Conservation (phyloP, 352 stramenopile genomes). For the Globisporangium canariense region DNA sequence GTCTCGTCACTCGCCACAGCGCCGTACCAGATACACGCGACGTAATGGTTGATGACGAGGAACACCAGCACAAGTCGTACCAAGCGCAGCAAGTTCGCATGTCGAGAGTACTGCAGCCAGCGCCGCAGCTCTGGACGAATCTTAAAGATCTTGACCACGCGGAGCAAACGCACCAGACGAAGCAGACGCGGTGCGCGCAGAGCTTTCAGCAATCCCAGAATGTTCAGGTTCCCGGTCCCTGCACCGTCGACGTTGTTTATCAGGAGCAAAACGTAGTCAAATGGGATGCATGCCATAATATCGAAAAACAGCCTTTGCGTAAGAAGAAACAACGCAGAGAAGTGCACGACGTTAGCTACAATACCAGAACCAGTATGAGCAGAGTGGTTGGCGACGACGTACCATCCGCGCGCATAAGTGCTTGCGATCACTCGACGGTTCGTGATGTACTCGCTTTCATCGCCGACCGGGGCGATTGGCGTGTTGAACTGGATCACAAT, state of each 20-base stretch:
- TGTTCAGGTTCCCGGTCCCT: slow-evolving; percentile 40
- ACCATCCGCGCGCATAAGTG: slow-evolving; percentile 64
- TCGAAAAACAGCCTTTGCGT: slow-evolving; percentile 70
- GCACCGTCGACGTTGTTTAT: slow-evolving; percentile 42
- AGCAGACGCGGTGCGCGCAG: slow-evolving; percentile 65
- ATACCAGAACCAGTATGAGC: background rate
- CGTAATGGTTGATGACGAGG: slow-evolving; percentile 74
- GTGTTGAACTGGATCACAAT: slow-evolving; percentile 80
- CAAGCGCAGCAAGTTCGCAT: slow-evolving; percentile 71
- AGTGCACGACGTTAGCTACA: background rate
- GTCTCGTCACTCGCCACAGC: slow-evolving; percentile 49
- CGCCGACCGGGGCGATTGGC: slow-evolving; percentile 33
- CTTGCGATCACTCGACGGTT: slow-evolving; percentile 49
- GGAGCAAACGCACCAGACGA: slow-evolving; percentile 61
- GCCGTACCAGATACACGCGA: slow-evolving; percentile 77
- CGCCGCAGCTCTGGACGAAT: slow-evolving; percentile 65
- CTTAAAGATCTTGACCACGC: slow-evolving; percentile 70
- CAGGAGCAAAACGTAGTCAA: slow-evolving; percentile 56
- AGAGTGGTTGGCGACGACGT: background rate
- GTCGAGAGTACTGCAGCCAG: slow-evolving; percentile 81
- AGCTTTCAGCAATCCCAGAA: slow-evolving; percentile 66
- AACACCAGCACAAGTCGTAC: slow-evolving; percentile 65
- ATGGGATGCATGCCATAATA: slow-evolving; percentile 69
- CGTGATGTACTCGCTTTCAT: slow-evolving; percentile 62
- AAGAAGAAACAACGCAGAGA: slow-evolving; percentile 5